These are phyloP conservation scores for Blastobotrys arbuscula DNA, from an alignment of 1,139 yeast genomes.

Conservation along the genomic window DNA sequence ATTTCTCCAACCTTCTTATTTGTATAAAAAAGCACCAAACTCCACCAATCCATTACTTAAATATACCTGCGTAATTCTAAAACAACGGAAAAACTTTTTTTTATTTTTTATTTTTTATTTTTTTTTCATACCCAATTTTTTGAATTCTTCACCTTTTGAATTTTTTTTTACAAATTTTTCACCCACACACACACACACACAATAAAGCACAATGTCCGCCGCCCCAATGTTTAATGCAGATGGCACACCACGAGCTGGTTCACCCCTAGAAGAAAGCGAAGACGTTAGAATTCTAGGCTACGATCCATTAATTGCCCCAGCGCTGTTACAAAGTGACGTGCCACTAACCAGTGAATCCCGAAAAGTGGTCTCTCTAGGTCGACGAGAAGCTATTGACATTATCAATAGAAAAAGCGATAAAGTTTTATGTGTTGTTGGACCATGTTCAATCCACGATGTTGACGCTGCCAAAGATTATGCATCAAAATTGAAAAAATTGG, in stretches of 20 bases:
- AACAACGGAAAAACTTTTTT: constrained; percentile 4
- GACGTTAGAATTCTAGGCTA: constrained; percentile 85
- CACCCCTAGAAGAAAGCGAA: constrained; percentile 59
- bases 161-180: not conserved
- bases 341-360: constrained; percentile 58
- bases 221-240: constrained; percentile 43
- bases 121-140: not conserved
- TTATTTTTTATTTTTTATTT: not conserved
- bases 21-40: too few relatives aligned
- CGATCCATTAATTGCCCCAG: constrained; percentile 89
- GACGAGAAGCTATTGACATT: constrained; percentile 68
- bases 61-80: not conserved
- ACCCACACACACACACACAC: not conserved
- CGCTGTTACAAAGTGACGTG: constrained; percentile 70
- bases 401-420: constrained; percentile 73
- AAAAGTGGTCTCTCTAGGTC: constrained; percentile 67
- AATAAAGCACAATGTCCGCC: not conserved
- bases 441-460: constrained; percentile 94
- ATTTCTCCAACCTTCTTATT: too few relatives aligned
- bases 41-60: too few relatives aligned
- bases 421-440: constrained; percentile 80
- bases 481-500: constrained; percentile 53
- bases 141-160: not conserved
- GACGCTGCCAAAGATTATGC: constrained; percentile 88
- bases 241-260: constrained; percentile 30